Base-by-base conservation (phyloP, 164 flowering plant genomes). In the Saururus chinensis region DNA sequence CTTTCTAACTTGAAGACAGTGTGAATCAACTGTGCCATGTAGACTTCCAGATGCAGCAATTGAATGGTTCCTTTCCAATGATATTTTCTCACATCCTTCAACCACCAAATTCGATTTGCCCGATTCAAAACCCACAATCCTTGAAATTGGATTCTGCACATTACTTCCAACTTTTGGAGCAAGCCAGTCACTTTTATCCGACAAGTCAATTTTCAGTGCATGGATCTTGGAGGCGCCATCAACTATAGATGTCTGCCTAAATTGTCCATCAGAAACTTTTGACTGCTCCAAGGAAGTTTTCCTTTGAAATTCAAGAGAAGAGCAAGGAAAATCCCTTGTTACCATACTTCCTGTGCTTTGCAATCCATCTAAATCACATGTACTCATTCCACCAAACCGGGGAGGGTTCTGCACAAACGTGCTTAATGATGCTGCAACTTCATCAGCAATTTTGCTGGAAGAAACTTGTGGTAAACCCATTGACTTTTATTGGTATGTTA, bases 401-500 rank as follows among this genome's bases (percentile, higher is more conserved):
- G 78, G 73, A 2, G 72, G 68, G 68, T 65, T 76, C 40, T 66
- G 84, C 60, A 65, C 65, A 70, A 75, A 68, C 53, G 81, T 23
- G 65, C 73, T 79, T 62, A 74, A 49, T 20, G 87, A 59, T n/a
- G 72, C 63, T 41, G 68, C 61, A 53, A 57, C 77, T 53, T 82
- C 88, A 42, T 75, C 82, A 63, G 74, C 59, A 68, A 64, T 55
- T 70, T 68, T 76, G 64, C 65, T 58, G 6, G 81, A 68, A 45
- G 83, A 71, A 41, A 77, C 76, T 68, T 86, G 92, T 30, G 89
- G 92, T 81, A 89, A 76, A 12, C 96, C 93, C 93, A 87, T 87
- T 26, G 21, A 45, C 16, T 12, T 45, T 45, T 30, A 6, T 19
- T 53, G 56, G 21, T 53, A n/a, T 30, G 37, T 30, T 21, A 53